Percentiles rank a stretch among this genome's conserved stretches.
phyloP scores from a whole-genome alignment of 1,284 basidiomycete genomes.

The Microbotryomycetes sp. region DNA sequence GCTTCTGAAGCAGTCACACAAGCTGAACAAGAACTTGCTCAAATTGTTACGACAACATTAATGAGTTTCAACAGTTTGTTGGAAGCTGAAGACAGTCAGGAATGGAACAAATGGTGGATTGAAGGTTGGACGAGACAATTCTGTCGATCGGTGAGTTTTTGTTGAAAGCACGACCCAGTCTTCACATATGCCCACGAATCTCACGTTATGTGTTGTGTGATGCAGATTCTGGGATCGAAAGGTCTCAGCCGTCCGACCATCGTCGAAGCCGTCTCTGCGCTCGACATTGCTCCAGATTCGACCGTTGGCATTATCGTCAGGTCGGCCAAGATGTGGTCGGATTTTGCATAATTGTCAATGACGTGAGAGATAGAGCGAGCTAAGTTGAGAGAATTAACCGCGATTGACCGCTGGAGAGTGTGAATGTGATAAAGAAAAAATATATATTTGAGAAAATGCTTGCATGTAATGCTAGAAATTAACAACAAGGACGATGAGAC shows the following conservation, averaged over 20 bases:
- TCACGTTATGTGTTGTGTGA: too few species aligned
- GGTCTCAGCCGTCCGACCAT: conserved; percentile 4
- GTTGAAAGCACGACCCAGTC: neutral
- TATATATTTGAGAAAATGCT: too few species aligned
- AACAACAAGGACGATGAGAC: too few species aligned
- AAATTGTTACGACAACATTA: conserved; percentile 64
- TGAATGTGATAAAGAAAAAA: too few species aligned
- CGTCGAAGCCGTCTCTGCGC: conserved; percentile 7
- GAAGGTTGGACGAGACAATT: conserved; percentile 84
- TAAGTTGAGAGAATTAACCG: too few species aligned
- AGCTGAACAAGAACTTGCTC: conserved; percentile 59
- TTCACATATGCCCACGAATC: neutral
- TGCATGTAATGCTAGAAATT: too few species aligned
- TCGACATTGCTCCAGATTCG: conserved; percentile 15
- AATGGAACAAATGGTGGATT: conserved; percentile 74
- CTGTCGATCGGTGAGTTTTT: conserved; percentile 59
- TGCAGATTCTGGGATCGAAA: conserved; percentile 3
- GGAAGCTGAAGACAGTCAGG: conserved; percentile 54
- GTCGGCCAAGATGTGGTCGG: conserved; percentile 20
- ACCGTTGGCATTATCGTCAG: conserved; percentile 13
- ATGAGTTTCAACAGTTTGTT: conserved; percentile 51
- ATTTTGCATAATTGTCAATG: conserved; percentile 22
- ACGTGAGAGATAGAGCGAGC: too few species aligned
- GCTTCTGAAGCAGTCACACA: conserved; percentile 66
- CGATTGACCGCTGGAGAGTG: too few species aligned